Evolutionary conservation across 371 early-diverging fungal species (phyloP), one percentile per base, ranked within the genome.

Genomic region (Saksenaea oblongispora): DNA sequence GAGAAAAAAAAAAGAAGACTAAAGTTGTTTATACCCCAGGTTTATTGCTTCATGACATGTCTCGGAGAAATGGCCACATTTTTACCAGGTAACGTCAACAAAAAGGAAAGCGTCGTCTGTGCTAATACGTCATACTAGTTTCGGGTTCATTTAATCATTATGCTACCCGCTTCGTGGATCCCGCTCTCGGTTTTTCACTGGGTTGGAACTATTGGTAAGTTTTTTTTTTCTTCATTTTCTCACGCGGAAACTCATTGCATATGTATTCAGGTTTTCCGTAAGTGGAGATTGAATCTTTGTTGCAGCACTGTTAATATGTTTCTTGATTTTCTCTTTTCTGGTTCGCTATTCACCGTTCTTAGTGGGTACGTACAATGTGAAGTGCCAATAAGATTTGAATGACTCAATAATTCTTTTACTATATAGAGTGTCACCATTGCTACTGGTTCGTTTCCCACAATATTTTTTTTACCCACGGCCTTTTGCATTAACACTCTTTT

Each of bases 41-140:
- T 93, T 14, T 92, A 84, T 69, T 90, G 87, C 69, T 83, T 92
- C 36, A 84, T 89, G 76, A 85, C 89, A 10, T 87, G 87, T 44
- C 76, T 95, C 54, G 93, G 93, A 55, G 94, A 93, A 69, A 90
- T 95, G 90, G 86, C 90, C 26, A 90, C 95, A 0, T 86, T 85
- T 58, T 75, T 93, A 34, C 95, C 95, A n/a, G 69, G 67, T 67
- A 67, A 59, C 34, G 37, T 47, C 24, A 56, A 34, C 5, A 36
- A 39, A 39, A 14, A 17, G 17, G 18, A 31, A 39, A 44, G 34
- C 26, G 14, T 11, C 31, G 5, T 14, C 58, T 41, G 41, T 54
- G 35, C 10, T 34, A 17, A 15, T 10, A 15, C 36, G 59, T 37
- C 5, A 14, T 35, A 47, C 10, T 34, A 66, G 87, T 93, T 3